Evolutionary conservation across 2,329 filamentous ascomycete genomes (phyloP).

Genomic region (Penicillium sp.): DNA sequence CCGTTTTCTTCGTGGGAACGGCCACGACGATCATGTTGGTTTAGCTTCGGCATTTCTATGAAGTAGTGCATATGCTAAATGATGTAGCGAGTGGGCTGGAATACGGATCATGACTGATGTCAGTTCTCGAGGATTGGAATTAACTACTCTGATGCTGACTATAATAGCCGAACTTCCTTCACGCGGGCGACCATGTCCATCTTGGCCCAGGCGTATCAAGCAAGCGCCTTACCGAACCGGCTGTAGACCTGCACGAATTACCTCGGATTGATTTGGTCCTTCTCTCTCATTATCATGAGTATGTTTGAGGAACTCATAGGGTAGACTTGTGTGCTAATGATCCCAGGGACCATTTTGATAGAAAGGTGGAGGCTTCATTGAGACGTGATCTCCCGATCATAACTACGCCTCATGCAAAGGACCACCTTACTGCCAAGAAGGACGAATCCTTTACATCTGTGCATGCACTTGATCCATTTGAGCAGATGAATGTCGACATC

Average conservation of each 20-base stretch:
- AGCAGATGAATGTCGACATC: slow-evolving; percentile 50
- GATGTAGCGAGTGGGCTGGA: slow-evolving; percentile 38
- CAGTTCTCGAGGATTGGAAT: background rate
- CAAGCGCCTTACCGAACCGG: slow-evolving; percentile 55
- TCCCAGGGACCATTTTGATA: slow-evolving; percentile 52
- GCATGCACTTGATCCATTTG: slow-evolving; percentile 54
- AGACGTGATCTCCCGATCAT: slow-evolving; percentile 58
- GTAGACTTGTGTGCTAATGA: background rate
- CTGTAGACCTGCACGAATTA: slow-evolving; percentile 57
- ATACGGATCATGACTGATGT: slow-evolving; percentile 43
- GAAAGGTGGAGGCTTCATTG: slow-evolving; percentile 50
- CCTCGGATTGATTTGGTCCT: slow-evolving; percentile 59
- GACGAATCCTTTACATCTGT: slow-evolving; percentile 55
- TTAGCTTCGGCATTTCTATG: background rate
- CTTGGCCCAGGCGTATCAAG: slow-evolving; percentile 60
- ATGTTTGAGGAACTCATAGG: slow-evolving; percentile 2
- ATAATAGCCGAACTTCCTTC: slow-evolving; percentile 59
- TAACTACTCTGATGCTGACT: background rate
- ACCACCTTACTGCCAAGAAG: slow-evolving; percentile 46
- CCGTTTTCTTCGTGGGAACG: slow-evolving; percentile 40
- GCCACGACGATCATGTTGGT: slow-evolving; percentile 39
- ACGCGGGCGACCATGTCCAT: slow-evolving; percentile 63
- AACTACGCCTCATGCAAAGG: slow-evolving; percentile 59
- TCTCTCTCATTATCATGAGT: slow-evolving; percentile 62
- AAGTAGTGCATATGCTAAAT: slow-evolving; percentile 7